Conservation (phyloP, 2,329 filamentous ascomycete genomes). For the Neonectria neomacrospora region DNA sequence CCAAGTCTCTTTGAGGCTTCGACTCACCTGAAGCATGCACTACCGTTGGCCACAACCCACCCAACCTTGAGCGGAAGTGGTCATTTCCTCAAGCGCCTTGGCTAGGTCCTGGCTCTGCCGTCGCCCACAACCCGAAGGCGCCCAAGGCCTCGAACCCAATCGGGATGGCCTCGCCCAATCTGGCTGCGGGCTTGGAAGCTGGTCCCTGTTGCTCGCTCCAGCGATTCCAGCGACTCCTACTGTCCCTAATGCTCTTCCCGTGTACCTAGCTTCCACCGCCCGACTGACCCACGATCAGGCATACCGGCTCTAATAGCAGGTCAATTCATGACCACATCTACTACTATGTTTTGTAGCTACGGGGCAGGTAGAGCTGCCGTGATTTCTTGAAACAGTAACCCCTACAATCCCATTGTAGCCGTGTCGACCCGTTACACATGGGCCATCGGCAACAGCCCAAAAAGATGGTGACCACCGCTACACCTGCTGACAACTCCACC, state of each 20-base stretch:
- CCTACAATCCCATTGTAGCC: conserved; percentile 23
- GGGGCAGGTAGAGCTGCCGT: conserved; percentile 3
- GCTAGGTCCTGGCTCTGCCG: conserved; percentile 23
- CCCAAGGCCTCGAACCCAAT: conserved; percentile 36
- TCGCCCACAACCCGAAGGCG: conserved; percentile 29
- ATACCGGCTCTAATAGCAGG: conserved; percentile 8
- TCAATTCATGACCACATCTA: conserved; percentile 26
- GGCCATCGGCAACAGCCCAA: conserved; percentile 20
- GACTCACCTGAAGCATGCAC: conserved; percentile 43
- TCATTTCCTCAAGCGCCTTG: conserved; percentile 25
- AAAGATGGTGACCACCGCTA: conserved; percentile 27
- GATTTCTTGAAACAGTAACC: conserved; percentile 17
- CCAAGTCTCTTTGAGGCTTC: neutral
- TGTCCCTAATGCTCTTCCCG: conserved; percentile 5
- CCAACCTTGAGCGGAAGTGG: conserved; percentile 9
- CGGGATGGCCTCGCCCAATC: conserved; percentile 36
- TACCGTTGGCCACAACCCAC: conserved; percentile 9
- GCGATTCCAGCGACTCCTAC: conserved; percentile 23
- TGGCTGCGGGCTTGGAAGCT: conserved; percentile 32
- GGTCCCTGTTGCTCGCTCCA: conserved; percentile 33
- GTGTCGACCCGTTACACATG: conserved; percentile 19
- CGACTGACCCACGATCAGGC: conserved; percentile 13
- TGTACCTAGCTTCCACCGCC: conserved; percentile 9
- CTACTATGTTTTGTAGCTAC: neutral
- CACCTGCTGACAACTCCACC: conserved; percentile 26